Base-by-base conservation (phyloP, 148 eudicot genomes). In the Diospyros kaki region DNA sequence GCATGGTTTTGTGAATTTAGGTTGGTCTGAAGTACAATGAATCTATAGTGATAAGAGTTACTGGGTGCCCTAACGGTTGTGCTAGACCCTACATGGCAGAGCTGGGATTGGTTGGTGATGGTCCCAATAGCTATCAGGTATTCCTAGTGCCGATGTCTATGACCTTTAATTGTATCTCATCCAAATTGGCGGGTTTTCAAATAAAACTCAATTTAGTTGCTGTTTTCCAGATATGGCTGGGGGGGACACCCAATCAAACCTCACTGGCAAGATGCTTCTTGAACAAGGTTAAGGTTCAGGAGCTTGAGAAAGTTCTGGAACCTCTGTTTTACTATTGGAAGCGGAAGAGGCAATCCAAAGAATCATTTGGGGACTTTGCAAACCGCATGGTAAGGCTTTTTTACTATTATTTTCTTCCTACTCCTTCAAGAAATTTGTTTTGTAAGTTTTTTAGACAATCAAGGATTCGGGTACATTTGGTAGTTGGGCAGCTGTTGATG, bases 31-130 rank as follows among this genome's bases (percentile, higher is more conserved):
- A 82, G 75, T 86, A 84, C 82, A 86, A 75, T 58, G 97, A 95
- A 75, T 87, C 99, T 69, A 69, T 90, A 67, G 97, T 93, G 38
- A 72, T 93, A 68, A 88, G 99, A 82, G 79, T 89, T 74, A 95
- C 99, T 71, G 99, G 99, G 10, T 95, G 99, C 82, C 99, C 99
- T 9, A 95, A 95, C 74, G 98, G 99, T 51, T 93, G 99, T 84
- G 97, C 99, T 61, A 84, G 98, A 76, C 98, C 98, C 28, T 95
- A 95, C 87, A 91, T 95, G 97, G 99, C 99, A 76, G 99, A 95
- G 78, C 96, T 95, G 64, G 99, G 99, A 75, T 84, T 95, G 73
- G 99, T 93, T 80, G 97, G 99, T 72, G 99, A 95, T 88, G 98
- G 99, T 77, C 97, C 99, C 60, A 86, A 93, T 81, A 92, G 99